Percentiles rank a stretch among this genome's conserved stretches.
Evolutionary conservation across 768 basidiomycete genomes (phyloP).

Genomic region (Suillus subalutaceus): DNA sequence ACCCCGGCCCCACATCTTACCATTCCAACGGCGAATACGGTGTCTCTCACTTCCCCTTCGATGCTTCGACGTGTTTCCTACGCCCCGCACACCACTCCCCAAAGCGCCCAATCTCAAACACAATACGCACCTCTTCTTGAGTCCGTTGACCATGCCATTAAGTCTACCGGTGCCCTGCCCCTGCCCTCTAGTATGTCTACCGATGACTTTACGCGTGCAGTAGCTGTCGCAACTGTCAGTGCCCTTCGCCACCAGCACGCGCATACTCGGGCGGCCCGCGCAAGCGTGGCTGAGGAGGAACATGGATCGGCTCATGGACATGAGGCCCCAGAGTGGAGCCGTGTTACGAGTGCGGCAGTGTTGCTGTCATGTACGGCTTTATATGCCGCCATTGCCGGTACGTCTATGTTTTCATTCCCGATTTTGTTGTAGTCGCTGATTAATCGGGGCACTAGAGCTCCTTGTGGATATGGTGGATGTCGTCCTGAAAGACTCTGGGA

Average conservation of each 20-base stretch:
- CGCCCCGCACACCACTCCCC: slow-evolving; percentile 40
- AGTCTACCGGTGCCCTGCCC: slow-evolving; percentile 49
- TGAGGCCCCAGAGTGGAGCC: slow-evolving; percentile 96
- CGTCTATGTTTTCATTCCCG: slow-evolving; percentile 26
- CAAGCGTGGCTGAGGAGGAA: slow-evolving; percentile 44
- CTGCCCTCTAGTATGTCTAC: slow-evolving; percentile 71
- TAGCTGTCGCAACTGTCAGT: slow-evolving; percentile 92
- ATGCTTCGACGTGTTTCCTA: slow-evolving; percentile 59
- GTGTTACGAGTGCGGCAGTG: slow-evolving; percentile 87
- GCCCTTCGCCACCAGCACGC: slow-evolving; percentile 82
- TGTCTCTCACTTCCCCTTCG: slow-evolving; percentile 51
- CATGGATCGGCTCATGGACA: slow-evolving; percentile 74
- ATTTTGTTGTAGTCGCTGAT: neutral
- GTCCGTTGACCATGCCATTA: slow-evolving; percentile 77
- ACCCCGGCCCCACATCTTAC: slow-evolving; percentile 37
- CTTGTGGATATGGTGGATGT: slow-evolving; percentile 96
- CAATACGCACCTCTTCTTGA: slow-evolving; percentile 68
- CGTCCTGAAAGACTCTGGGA: slow-evolving; percentile 84
- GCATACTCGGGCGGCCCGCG: slow-evolving; percentile 48
- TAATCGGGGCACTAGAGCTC: slow-evolving; percentile 59
- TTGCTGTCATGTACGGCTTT: slow-evolving; percentile 86
- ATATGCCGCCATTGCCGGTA: slow-evolving; percentile 95
- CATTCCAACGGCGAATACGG: slow-evolving; percentile 26
- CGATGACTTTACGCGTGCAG: slow-evolving; percentile 92
- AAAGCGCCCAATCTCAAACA: slow-evolving; percentile 23